These are phyloP conservation scores for Ramaria sp. DNA, from an alignment of 768 basidiomycete genomes.

Conservation along the genomic window DNA sequence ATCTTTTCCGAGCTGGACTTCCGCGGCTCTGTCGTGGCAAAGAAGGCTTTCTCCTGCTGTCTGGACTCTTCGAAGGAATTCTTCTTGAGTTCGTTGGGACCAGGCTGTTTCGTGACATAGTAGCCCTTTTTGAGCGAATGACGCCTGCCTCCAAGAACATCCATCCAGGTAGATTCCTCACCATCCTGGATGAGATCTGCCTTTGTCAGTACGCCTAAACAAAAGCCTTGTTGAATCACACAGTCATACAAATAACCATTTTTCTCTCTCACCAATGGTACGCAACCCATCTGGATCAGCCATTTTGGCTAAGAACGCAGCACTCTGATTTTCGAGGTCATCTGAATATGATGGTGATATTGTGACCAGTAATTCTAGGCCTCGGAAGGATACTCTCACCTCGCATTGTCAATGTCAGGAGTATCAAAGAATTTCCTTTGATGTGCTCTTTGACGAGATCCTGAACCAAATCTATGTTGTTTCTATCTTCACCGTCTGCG, in stretches of 20 bases:
- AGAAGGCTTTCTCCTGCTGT: neutral
- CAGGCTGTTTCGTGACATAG: conserved; percentile 2
- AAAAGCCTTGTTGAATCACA: neutral
- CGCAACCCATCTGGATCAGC: neutral
- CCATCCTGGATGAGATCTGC: neutral
- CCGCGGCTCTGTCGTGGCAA: neutral
- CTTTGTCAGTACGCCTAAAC: neutral
- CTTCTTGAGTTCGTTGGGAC: neutral
- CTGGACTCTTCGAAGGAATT: neutral
- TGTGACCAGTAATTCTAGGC: neutral
- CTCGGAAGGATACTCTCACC: neutral
- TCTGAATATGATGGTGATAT: neutral
- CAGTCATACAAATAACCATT: conserved; percentile 25
- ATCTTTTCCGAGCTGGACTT: neutral
- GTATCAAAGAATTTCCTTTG: conserved; percentile 3
- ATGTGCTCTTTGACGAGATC: conserved; percentile 7
- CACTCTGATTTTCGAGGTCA: conserved; percentile 7
- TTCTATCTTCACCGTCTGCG: neutral
- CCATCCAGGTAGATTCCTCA: neutral
- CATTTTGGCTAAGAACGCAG: neutral
- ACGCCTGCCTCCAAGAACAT: neutral
- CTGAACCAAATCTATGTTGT: neutral
- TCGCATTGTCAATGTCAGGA: conserved; percentile 8
- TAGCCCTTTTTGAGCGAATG: neutral
- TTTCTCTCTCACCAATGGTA: conserved; percentile 14